Evolutionary conservation across 2,329 filamentous ascomycete species (phyloP), one percentile per base, ranked within the genome.

Genomic region (Stagonosporopsis cucurbitacearum): DNA sequence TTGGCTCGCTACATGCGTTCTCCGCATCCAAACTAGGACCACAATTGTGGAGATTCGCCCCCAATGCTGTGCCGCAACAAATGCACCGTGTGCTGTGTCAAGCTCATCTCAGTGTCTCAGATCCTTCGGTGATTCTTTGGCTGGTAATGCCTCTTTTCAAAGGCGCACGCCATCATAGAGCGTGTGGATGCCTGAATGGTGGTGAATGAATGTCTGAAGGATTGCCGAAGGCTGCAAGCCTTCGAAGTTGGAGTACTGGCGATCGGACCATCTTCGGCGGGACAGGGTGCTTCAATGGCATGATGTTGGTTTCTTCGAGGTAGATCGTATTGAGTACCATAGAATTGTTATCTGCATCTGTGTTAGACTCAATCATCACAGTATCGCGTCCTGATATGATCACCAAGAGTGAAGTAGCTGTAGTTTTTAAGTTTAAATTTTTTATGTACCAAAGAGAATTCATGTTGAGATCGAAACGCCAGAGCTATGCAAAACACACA

Each of bases 1-100:
- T 22, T 40, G 33, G 26, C 15, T 45, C 11, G n/a, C n/a, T 45
- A 45, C 26, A 37, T 11, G 35, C 33, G 26, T 42, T 9, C 33
- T 33, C 41, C 52, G 30, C 17, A 36, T 8, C 19, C 46, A 37
- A 42, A 19, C 44, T 37, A 37, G 28, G 32, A 33, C 35, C 35
- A 37, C 33, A 11, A 22, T 22, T 50, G 46, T 46, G 41, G 41
- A 50, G 41, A 42, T 55, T 37, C 46, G 40, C 35, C 46, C 52
- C 35, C 46, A 46, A 50, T 11, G 32, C 41, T n/a, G 20, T 30
- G 35, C 52, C 52, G 36, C 52, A 50, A 7, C 17, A 30, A 25
- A 30, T 15, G 35, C n/a, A 37, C 15, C 17, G 26, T 33, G 33
- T 37, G 9, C 23, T 19, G 33, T 6, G 23, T 22, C 32, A 37